phyloP scores from a whole-genome alignment of 257 asterid species.

The Solanum neorickii region DNA sequence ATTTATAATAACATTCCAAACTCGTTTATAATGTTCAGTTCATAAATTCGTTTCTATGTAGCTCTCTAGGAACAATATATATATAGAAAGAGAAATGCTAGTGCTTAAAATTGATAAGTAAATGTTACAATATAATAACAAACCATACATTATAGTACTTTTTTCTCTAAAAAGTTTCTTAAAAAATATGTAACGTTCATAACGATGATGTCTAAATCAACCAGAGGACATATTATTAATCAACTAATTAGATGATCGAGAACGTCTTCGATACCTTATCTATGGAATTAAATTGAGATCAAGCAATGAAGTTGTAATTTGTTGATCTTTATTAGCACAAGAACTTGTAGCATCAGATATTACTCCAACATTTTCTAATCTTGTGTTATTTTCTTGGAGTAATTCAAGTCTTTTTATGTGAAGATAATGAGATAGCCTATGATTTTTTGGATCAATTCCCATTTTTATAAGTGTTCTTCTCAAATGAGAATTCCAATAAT shows the following conservation, averaged over 20 bases:
- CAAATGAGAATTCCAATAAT: conserved; percentile 16
- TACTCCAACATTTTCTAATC: neutral
- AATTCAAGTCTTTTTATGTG: neutral
- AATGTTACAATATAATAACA: neutral
- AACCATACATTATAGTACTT: neutral
- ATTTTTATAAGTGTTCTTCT: conserved; percentile 6
- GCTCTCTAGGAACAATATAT: neutral
- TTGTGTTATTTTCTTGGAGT: neutral
- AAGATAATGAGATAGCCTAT: neutral
- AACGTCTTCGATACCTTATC: neutral
- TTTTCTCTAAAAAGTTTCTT: neutral
- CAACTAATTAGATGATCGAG: neutral
- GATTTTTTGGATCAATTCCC: conserved; percentile 17
- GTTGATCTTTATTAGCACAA: neutral
- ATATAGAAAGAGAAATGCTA: neutral
- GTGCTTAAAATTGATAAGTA: neutral
- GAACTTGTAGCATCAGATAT: conserved; percentile 4
- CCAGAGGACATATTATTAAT: neutral
- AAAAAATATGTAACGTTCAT: neutral
- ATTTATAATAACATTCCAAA: neutral
- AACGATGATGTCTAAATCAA: neutral
- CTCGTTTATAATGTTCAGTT: neutral
- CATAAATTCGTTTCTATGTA: neutral
- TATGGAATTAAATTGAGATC: neutral
- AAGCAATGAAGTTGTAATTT: neutral